These are phyloP conservation scores for Mycena latifolia DNA, from an alignment of 768 basidiomycete genomes.

Conservation along the genomic window DNA sequence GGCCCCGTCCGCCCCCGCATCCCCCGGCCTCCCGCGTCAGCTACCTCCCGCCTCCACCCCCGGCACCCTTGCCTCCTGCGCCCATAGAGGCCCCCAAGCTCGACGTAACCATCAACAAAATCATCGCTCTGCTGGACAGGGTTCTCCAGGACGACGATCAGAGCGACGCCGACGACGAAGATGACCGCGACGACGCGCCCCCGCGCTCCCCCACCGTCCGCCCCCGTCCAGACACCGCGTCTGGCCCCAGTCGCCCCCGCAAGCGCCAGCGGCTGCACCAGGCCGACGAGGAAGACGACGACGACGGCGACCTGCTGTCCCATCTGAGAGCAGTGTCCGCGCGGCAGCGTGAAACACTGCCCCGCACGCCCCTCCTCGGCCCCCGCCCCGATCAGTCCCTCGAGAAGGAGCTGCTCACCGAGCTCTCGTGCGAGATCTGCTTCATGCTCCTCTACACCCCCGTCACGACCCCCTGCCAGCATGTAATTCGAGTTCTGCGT, in stretches of 20 bases:
- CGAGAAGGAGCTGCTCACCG: conserved; percentile 72
- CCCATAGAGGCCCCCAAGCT: conserved; percentile 37
- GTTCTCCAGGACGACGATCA: conserved; percentile 45
- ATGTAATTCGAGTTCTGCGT: conserved; percentile 71
- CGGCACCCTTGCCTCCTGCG: conserved; percentile 31
- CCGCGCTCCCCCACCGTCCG: conserved; percentile 29
- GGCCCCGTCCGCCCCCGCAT: conserved; percentile 50
- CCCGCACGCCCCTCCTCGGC: conserved; percentile 33
- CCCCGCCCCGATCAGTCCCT: conserved; percentile 44
- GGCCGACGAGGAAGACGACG: conserved; percentile 31
- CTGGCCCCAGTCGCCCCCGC: conserved; percentile 20
- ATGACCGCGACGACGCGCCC: conserved; percentile 31
- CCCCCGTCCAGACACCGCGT: conserved; percentile 1
- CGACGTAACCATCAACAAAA: conserved; percentile 72
- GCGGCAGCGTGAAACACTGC: conserved; percentile 36
- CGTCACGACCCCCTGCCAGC: conserved; percentile 95
- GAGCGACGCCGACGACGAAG: conserved; percentile 38
- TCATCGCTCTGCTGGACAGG: conserved; percentile 58
- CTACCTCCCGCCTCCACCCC: conserved; percentile 48
- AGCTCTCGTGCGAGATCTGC: conserved; percentile 94
- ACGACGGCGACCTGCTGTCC: conserved; percentile 49
- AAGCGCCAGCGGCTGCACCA: conserved; percentile 45
- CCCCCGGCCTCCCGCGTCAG: conserved; percentile 53
- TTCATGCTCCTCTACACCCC: conserved; percentile 87
- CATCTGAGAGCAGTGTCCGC: conserved; percentile 50